Evolutionary conservation across 306 rosid species (phyloP), one percentile per base, ranked within the genome.

Genomic region (Carpinus viminea): DNA sequence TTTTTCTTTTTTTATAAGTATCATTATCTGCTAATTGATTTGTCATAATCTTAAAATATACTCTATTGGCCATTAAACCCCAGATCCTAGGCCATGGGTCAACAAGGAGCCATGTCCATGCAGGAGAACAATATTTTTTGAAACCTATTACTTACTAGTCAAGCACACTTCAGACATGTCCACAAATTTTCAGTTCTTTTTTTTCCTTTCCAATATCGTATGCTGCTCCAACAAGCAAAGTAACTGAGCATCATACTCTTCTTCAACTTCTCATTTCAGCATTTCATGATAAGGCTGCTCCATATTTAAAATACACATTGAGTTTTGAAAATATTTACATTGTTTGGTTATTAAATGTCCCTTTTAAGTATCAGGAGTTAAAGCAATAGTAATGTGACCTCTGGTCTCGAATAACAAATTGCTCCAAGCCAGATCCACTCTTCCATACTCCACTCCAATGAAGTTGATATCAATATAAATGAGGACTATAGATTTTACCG

Each of bases 401-500:
- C 76, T 66, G 43, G 20, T 73, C 70, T 62, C 73, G 13, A 26
- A 70, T 57, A 70, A 62, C 64, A 68, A 72, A 65, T 61, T 72
- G 75, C 60, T 7, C 72, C 60, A 56, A 34, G 7, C 60, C n/a
- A 71, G 36, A 48, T 21, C 38, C 17, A 73, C 17, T 66, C 62
- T 71, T 57, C 54, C 66, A 71, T 62, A 69, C 59, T 31, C 81
- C 68, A 73, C 34, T 31, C n/a, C 62, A 45, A 68, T 47, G 12
- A 38, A 56, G 54, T 70, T 81, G 60, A 56, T 72, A 81, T 77
- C 54, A 16, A 54, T 56, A 59, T 64, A 54, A 54, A 55, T 56
- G 31, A 26, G 16, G 31, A 72, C 11, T 28, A 21, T 17, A 52
- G 60, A 72, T 26, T 55, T 86, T 91, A 93, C 98, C 93, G 97